A percentile compares a stretch with the other conserved stretches of the same genome.
phyloP scores from a whole-genome alignment of 257 asterid species.

The Linaria vulgaris region DNA sequence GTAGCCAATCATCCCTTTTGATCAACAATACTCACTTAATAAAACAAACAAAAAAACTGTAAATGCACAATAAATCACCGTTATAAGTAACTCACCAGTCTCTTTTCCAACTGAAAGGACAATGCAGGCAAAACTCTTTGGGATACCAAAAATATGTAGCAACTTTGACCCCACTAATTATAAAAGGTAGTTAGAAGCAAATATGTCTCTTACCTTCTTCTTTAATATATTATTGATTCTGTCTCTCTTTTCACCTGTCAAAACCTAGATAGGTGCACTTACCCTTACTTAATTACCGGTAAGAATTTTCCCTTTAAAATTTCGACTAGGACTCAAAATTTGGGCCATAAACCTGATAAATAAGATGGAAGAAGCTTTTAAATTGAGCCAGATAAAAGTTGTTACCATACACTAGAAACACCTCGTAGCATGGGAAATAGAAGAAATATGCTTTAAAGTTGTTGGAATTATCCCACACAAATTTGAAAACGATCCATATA shows the following conservation, averaged over 20 bases:
- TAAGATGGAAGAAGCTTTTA: neutral
- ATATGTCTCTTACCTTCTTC: no score
- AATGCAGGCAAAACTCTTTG: neutral
- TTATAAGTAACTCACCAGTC: neutral
- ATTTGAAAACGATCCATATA: slow-evolving; percentile 12
- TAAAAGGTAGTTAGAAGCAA: no score
- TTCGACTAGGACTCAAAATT: no score
- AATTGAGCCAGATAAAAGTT: neutral
- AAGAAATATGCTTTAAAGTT: slow-evolving; percentile 14
- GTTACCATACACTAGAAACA: neutral
- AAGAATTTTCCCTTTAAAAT: neutral
- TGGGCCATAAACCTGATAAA: no score
- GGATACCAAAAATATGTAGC: neutral
- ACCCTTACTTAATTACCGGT: neutral
- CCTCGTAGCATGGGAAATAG: neutral
- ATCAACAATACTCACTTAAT: neutral
- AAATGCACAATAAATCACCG: neutral
- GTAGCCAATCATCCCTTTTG: no score
- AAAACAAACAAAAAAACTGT: neutral
- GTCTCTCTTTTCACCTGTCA: neutral
- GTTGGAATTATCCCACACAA: slow-evolving; percentile 9
- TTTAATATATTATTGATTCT: no score
- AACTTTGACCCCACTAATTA: neutral
- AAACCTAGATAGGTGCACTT: neutral
- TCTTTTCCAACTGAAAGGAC: no score